Conservation (phyloP, 1,139 yeast genomes). For the Yamadazyma blattariae region DNA sequence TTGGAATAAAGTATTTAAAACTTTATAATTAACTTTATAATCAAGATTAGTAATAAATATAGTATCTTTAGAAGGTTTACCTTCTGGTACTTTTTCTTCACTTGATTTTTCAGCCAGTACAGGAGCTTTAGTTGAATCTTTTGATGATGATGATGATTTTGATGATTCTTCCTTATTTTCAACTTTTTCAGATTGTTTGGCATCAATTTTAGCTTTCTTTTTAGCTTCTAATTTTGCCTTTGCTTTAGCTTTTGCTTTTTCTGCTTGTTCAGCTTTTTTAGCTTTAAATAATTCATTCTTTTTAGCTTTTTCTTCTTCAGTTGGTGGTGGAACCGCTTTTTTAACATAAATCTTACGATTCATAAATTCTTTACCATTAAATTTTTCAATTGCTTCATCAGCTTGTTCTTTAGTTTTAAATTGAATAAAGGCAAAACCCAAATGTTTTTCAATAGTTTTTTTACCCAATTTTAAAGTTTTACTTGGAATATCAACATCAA, state of each 20-base stretch:
- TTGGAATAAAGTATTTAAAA: slow-evolving; percentile 43
- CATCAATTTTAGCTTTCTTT: slow-evolving; percentile 21
- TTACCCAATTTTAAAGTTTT: slow-evolving; percentile 32
- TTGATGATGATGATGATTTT: slow-evolving; percentile 11
- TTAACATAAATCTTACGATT: slow-evolving; percentile 48
- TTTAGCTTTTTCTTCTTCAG: slow-evolving; percentile 43
- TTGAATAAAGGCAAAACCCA: slow-evolving; percentile 57
- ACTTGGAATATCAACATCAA: slow-evolving; percentile 42
- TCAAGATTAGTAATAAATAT: slow-evolving; percentile 59
- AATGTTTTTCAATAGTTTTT: slow-evolving; percentile 33
- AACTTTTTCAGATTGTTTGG: slow-evolving; percentile 37
- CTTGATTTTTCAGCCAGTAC: slow-evolving; percentile 6
- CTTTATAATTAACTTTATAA: slow-evolving; percentile 42
- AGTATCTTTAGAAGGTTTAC: slow-evolving; percentile 53
- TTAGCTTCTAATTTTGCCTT: slow-evolving; percentile 17
- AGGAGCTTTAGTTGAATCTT: slow-evolving; percentile 2
- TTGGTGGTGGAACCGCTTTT: slow-evolving; percentile 53
- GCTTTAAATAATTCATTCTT: slow-evolving; percentile 37
- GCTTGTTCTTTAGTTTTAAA: slow-evolving; percentile 49
- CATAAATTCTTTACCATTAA: slow-evolving; percentile 43
- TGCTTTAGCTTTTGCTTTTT: slow-evolving; percentile 18
- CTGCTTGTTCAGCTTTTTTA: slow-evolving; percentile 26
- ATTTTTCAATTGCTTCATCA: slow-evolving; percentile 42
- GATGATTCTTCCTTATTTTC: slow-evolving; percentile 33
- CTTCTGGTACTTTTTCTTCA: slow-evolving; percentile 41